phyloP scores from a whole-genome alignment of 768 basidiomycete genomes.

The Mycena olivaceomarginata region DNA sequence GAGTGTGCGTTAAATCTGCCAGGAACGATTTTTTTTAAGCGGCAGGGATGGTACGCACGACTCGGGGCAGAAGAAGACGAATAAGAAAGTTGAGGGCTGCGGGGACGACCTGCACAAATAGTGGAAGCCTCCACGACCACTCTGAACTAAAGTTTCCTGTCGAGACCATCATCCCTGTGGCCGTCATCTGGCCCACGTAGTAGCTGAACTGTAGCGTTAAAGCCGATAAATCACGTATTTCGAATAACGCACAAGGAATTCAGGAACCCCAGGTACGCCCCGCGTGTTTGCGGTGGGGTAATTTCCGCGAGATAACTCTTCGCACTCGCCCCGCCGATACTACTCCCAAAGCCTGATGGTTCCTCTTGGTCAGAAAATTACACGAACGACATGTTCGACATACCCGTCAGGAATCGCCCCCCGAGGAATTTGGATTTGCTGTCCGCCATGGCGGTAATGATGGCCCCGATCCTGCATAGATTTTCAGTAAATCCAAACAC shows the following conservation, averaged over 20 bases:
- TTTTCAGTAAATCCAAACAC: background rate
- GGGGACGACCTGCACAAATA: slow-evolving; percentile 69
- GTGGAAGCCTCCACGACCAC: slow-evolving; percentile 69
- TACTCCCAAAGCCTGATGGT: slow-evolving; percentile 60
- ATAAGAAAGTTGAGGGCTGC: slow-evolving; percentile 68
- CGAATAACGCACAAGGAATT: slow-evolving; percentile 66
- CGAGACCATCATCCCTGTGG: slow-evolving; percentile 74
- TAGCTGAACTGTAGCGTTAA: slow-evolving; percentile 53
- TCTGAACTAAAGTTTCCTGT: slow-evolving; percentile 64
- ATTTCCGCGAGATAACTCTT: slow-evolving; percentile 73
- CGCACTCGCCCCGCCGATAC: slow-evolving; percentile 67
- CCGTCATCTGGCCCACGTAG: slow-evolving; percentile 73
- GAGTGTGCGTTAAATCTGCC: background rate
- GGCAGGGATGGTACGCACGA: slow-evolving; percentile 55
- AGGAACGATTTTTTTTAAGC: no score
- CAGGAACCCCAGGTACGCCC: slow-evolving; percentile 70
- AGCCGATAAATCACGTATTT: background rate
- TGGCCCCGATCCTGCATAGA: slow-evolving; percentile 63
- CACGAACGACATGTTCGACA: slow-evolving; percentile 4
- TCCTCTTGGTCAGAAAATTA: background rate
- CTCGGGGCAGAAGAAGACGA: slow-evolving; percentile 70
- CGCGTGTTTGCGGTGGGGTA: slow-evolving; percentile 67
- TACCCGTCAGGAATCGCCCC: slow-evolving; percentile 71
- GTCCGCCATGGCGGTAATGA: slow-evolving; percentile 69
- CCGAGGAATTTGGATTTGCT: slow-evolving; percentile 66